A percentile compares a stretch with the other conserved stretches of the same genome.
phyloP scores from a whole-genome alignment of 768 basidiomycete species.

The Tricholoma flavovirens region DNA sequence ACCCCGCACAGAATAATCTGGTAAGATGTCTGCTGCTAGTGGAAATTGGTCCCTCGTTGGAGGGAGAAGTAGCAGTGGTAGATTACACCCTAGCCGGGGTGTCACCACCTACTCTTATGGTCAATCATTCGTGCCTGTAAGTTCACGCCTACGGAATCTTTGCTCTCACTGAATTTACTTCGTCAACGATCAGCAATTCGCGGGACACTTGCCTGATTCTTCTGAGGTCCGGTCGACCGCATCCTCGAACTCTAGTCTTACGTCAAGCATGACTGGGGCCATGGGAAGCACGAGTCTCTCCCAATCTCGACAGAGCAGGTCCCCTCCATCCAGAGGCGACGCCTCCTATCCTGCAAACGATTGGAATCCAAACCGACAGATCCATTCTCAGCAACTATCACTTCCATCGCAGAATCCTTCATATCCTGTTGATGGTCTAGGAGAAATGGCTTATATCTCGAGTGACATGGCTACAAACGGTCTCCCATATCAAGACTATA shows the following conservation, averaged over 20 bases:
- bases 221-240: constrained; percentile 24
- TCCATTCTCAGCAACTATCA: constrained; percentile 14
- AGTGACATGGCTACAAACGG: constrained; percentile 18
- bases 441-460: constrained; percentile 12
- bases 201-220: constrained; percentile 20
- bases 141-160: constrained; percentile 15
- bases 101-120: constrained; percentile 26
- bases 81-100: constrained; percentile 28
- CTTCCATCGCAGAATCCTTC: constrained; percentile 21
- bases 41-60: constrained; percentile 26
- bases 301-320: constrained; percentile 16
- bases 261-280: constrained; percentile 55
- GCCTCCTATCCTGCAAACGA: constrained; percentile 3
- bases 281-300: constrained; percentile 47
- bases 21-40: constrained; percentile 31
- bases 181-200: constrained; percentile 22
- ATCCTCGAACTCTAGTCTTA: constrained; percentile 38
- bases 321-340: constrained; percentile 10
- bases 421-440: constrained; percentile 20
- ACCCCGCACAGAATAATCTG: constrained; percentile 26
- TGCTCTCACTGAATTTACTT: constrained; percentile 1
- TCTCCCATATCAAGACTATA: constrained; percentile 16
- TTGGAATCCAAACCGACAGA: constrained; percentile 4
- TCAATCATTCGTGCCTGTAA: constrained; percentile 31
- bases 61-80: constrained; percentile 25